Conservation (phyloP, 2,329 filamentous ascomycete genomes). For the Ophiostoma novo-ulmi region DNA sequence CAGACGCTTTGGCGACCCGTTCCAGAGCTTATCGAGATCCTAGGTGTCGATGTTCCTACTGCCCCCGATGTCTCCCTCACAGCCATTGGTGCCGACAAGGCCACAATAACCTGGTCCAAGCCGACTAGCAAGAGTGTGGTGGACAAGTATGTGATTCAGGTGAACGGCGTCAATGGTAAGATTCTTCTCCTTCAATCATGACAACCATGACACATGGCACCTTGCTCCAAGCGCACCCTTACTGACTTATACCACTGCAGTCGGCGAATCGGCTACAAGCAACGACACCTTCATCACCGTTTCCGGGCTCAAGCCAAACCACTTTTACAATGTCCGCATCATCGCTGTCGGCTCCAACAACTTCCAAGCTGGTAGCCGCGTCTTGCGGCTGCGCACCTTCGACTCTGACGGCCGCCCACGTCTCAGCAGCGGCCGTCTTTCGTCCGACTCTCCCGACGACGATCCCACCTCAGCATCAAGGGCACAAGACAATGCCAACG, state of each 20-base stretch:
- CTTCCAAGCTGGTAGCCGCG: conserved; percentile 82
- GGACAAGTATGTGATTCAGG: conserved; percentile 82
- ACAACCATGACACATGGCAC: not conserved
- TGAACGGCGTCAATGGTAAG: conserved; percentile 87
- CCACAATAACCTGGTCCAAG: conserved; percentile 85
- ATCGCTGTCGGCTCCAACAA: conserved; percentile 87
- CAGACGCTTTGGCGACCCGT: conserved; percentile 88
- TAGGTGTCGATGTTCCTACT: conserved; percentile 90
- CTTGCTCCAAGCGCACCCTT: not conserved
- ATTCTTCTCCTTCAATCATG: not conserved
- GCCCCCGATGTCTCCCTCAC: conserved; percentile 85
- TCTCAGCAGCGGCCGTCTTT: conserved; percentile 52
- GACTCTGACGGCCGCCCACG: conserved; percentile 59
- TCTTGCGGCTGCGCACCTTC: conserved; percentile 78
- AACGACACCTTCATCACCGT: conserved; percentile 87
- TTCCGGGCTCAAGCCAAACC: conserved; percentile 75
- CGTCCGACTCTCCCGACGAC: conserved; percentile 52
- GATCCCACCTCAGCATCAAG: conserved; percentile 42
- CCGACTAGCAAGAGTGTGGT: conserved; percentile 62
- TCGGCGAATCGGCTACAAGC: conserved; percentile 74
- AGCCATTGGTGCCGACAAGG: conserved; percentile 79
- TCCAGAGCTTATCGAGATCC: conserved; percentile 80
- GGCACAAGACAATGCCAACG: conserved; percentile 37
- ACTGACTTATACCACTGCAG: conserved; percentile 39
- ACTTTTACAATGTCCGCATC: conserved; percentile 90